phyloP scores from a whole-genome alignment of 2,329 filamentous ascomycete species.

The Colletotrichum costaricense region DNA sequence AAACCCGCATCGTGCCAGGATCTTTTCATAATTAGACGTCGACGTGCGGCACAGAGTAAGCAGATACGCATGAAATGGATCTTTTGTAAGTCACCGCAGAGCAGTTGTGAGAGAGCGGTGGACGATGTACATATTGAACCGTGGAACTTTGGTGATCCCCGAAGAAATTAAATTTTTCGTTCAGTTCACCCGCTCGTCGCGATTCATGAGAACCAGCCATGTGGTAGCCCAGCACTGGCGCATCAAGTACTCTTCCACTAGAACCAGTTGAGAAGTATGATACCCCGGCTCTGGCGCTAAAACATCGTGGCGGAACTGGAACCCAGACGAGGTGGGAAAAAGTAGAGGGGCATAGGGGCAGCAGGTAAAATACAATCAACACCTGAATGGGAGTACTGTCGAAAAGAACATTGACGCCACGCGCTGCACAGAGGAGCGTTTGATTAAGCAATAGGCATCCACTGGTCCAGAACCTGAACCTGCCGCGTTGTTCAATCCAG shows the following conservation, averaged over 20 bases:
- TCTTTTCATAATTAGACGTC: slow-evolving; percentile 1
- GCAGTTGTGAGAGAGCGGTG: neutral
- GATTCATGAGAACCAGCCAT: neutral
- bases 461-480: neutral
- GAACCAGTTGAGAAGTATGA: neutral
- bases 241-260: neutral
- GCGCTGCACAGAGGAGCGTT: neutral
- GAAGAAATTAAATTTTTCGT: neutral
- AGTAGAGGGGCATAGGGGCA: neutral
- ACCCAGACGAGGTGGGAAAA: neutral
- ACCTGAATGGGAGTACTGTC: neutral
- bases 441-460: neutral
- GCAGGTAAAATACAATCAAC: neutral
- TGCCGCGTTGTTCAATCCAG: neutral
- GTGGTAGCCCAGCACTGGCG: neutral
- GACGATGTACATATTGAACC: neutral
- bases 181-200: neutral
- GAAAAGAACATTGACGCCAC: neutral
- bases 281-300: neutral
- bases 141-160: neutral
- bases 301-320: neutral
- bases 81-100: neutral
- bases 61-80: neutral
- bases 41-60: slow-evolving; percentile 1
- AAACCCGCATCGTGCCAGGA: neutral